Evolutionary conservation across 2,329 filamentous ascomycete genomes (phyloP), one percentile per base, ranked within the genome.

Genomic region (Pseudopyricularia cyperi): DNA sequence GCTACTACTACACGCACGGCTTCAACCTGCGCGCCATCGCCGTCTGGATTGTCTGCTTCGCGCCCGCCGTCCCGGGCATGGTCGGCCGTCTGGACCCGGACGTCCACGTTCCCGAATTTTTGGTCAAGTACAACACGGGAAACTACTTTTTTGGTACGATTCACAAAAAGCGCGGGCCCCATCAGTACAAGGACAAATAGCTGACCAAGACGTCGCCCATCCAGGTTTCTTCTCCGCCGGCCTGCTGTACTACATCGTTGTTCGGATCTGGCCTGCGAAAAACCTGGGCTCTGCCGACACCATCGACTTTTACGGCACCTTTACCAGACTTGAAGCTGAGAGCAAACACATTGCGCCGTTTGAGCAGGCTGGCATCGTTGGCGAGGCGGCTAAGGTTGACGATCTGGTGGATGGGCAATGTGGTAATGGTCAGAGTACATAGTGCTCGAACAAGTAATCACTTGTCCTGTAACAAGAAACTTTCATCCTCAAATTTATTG

Each of bases 241-340:
- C 3, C 11, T 44, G 34, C n/a, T 51, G 26, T 51, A 51, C 35
- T 51, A 51, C 24, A 15, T 26, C 14, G n/a, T 56, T 12, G 73
- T 71, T 52, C 55, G 63, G 12, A 15, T 68, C 19, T 74, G 69
- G 50, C 71, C 71, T 0, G 61, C 67, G 2, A 46, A 50, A 2
- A 65, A 66, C 8, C 61, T 71, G 58, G 70, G 68, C n/a, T 64
- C 70, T 51, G 69, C 66, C 34, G 72, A 76, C 50, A 60, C 67
- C 5, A 57, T 67, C 7, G 71, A 75, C 53, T 46, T 68, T 11
- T 74, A 70, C 51, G 69, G 67, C 19, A 73, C 71, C 0, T 74
- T 75, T 52, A 72, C 69, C 0, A 52, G 59, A 1, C 59, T 61
- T 11, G 71, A 75, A 59, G 71, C 71, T 19, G 26, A n/a, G 19